These are phyloP conservation scores for Candida sanyaensis DNA, from an alignment of 1,139 yeast genomes.

Conservation along the genomic window DNA sequence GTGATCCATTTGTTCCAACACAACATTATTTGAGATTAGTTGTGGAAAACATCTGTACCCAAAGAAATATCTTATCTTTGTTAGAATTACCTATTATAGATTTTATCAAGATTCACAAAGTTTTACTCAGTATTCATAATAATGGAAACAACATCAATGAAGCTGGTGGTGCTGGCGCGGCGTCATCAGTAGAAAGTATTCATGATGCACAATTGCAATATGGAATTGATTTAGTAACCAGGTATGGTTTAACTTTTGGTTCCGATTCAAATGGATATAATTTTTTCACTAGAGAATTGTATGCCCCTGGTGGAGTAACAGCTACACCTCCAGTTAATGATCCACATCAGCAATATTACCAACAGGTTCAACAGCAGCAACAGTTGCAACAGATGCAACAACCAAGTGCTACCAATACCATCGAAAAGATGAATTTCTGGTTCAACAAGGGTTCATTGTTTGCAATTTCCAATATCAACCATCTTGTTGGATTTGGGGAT, in stretches of 20 bases:
- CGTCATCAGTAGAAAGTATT: conserved; percentile 23
- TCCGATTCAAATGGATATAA: conserved; percentile 66
- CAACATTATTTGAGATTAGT: conserved; percentile 73
- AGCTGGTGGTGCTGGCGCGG: not conserved
- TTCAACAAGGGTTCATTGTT: conserved; percentile 73
- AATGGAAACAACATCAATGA: conserved; percentile 34
- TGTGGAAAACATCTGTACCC: conserved; percentile 75
- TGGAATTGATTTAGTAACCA: conserved; percentile 64
- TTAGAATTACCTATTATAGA: conserved; percentile 64
- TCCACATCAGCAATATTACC: conserved; percentile 35
- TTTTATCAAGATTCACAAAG: conserved; percentile 66
- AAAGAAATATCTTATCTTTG: conserved; percentile 60
- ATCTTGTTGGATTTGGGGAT: conserved; percentile 76
- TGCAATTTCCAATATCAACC: conserved; percentile 74
- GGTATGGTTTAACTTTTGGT: conserved; percentile 73
- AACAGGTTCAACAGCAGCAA: conserved; percentile 10
- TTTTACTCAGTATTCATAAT: conserved; percentile 52
- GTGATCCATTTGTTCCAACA: conserved; percentile 82
- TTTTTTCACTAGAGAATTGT: conserved; percentile 57
- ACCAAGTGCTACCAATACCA: conserved; percentile 31
- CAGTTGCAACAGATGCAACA: conserved; percentile 22
- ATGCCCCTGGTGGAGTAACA: conserved; percentile 36
- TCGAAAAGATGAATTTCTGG: conserved; percentile 70
- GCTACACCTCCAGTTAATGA: conserved; percentile 20
- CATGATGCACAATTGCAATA: conserved; percentile 49